Conservation (phyloP, 2,329 filamentous ascomycete species). For the Alternaria tenuissima region DNA sequence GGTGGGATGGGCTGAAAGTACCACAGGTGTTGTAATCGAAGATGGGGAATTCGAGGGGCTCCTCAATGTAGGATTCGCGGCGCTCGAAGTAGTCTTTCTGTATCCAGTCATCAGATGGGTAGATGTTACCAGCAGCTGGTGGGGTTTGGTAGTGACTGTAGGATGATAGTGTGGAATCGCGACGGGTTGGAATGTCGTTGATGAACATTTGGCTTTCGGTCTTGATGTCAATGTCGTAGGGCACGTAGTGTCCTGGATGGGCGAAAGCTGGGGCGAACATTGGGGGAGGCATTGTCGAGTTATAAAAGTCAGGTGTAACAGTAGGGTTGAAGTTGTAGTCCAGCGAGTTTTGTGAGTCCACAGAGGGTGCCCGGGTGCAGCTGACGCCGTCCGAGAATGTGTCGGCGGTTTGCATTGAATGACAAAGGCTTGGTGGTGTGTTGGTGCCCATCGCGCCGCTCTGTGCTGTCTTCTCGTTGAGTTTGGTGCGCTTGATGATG, state of each 20-base stretch:
- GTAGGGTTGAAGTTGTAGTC: slow-evolving; percentile 72
- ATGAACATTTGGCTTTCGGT: slow-evolving; percentile 94
- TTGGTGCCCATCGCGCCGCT: slow-evolving; percentile 58
- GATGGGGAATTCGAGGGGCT: slow-evolving; percentile 74
- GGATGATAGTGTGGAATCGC: slow-evolving; percentile 88
- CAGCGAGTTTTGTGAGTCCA: slow-evolving; percentile 78
- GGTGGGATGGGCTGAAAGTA: slow-evolving; percentile 65
- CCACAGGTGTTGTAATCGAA: slow-evolving; percentile 81
- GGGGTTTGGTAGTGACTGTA: slow-evolving; percentile 91
- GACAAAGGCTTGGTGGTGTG: slow-evolving; percentile 80
- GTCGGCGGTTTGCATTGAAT: slow-evolving; percentile 82
- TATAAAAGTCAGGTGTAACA: slow-evolving; percentile 64
- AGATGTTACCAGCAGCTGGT: slow-evolving; percentile 72
- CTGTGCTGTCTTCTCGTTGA: slow-evolving; percentile 80
- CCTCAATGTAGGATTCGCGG: slow-evolving; percentile 69
- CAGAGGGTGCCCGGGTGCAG: slow-evolving; percentile 74
- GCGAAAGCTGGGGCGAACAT: slow-evolving; percentile 54
- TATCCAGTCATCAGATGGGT: slow-evolving; percentile 75
- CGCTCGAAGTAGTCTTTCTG: slow-evolving; percentile 74
- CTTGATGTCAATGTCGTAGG: slow-evolving; percentile 95
- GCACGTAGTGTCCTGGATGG: slow-evolving; percentile 70
- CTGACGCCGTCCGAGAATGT: slow-evolving; percentile 78
- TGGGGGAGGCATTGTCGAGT: slow-evolving; percentile 65
- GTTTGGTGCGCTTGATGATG: slow-evolving; percentile 96
- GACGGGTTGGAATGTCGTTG: slow-evolving; percentile 84